phyloP scores from a whole-genome alignment of 2,329 filamentous ascomycete genomes.

The Verticillium albo-atrum region DNA sequence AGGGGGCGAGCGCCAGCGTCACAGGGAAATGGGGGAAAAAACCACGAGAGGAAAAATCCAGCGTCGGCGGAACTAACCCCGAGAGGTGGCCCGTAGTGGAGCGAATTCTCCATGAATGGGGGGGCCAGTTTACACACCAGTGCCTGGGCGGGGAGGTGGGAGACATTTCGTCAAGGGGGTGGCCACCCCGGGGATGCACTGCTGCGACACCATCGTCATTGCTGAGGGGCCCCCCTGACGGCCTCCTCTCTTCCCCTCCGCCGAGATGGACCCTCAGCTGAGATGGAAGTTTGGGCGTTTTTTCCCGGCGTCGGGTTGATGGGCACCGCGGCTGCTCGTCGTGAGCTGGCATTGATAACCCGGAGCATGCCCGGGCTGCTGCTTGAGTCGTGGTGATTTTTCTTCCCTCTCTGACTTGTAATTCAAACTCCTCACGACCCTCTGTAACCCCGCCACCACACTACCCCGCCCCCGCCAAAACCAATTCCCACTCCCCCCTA shows the following conservation, averaged over 20 bases:
- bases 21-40: neutral
- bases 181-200: neutral
- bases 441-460: neutral
- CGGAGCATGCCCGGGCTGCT: neutral
- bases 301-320: neutral
- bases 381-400: neutral
- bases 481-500: neutral
- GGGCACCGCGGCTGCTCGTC: neutral
- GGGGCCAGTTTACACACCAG: neutral
- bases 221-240: neutral
- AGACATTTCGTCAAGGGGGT: neutral
- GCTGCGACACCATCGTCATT: neutral
- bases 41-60: neutral
- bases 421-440: neutral
- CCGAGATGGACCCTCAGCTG: neutral
- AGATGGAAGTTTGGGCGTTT: neutral
- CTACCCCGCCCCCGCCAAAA: slow-evolving; percentile 9
- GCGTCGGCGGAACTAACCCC: neutral
- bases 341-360: neutral
- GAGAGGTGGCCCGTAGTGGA: neutral
- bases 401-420: neutral
- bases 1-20: neutral
- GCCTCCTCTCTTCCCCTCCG: neutral
- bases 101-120: slow-evolving; percentile 1
- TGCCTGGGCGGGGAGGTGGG: neutral